Conservation (phyloP, 2,329 filamentous ascomycete species). For the Neopestalotiopsis clavispora region DNA sequence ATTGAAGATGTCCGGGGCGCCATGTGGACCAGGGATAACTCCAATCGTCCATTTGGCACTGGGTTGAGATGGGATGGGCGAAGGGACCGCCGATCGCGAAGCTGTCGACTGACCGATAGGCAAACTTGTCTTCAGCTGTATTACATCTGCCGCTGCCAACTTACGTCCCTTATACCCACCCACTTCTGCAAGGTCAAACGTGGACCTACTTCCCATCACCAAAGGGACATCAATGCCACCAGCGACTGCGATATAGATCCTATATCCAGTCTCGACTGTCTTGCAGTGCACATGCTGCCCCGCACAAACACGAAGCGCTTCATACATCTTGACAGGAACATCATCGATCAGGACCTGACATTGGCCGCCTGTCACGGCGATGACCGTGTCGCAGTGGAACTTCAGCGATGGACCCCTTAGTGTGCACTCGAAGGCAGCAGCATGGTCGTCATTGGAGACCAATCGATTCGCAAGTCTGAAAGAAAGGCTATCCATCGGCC, state of each 20-base stretch:
- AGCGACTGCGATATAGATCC: slow-evolving; percentile 39
- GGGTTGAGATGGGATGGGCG: slow-evolving; percentile 23
- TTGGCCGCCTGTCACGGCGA: slow-evolving; percentile 39
- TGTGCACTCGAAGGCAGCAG: slow-evolving; percentile 41
- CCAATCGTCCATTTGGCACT: slow-evolving; percentile 33
- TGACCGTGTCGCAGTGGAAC: slow-evolving; percentile 37
- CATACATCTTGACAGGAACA: slow-evolving; percentile 23
- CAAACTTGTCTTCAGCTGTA: slow-evolving; percentile 25
- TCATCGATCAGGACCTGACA: slow-evolving; percentile 33
- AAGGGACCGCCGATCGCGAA: slow-evolving; percentile 15
- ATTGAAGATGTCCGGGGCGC: slow-evolving; percentile 43
- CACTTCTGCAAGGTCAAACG: slow-evolving; percentile 42
- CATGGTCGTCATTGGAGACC: slow-evolving; percentile 35
- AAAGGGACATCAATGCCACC: slow-evolving; percentile 39
- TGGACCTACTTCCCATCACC: slow-evolving; percentile 42
- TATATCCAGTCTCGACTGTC: slow-evolving; percentile 29
- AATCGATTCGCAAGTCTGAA: slow-evolving; percentile 36
- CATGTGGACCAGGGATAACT: slow-evolving; percentile 45
- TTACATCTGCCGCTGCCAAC: slow-evolving; percentile 35
- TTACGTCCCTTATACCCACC: slow-evolving; percentile 40
- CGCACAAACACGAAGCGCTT: slow-evolving; percentile 28
- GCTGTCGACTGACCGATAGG: no score
- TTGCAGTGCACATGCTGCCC: slow-evolving; percentile 28
- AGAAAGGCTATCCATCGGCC: no score
- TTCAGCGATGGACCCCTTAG: slow-evolving; percentile 37